Percentiles rank a stretch among this genome's conserved stretches.
These are phyloP conservation scores for Lachnum nothofagi DNA, from an alignment of 2,329 filamentous ascomycete species.

Conservation along the genomic window DNA sequence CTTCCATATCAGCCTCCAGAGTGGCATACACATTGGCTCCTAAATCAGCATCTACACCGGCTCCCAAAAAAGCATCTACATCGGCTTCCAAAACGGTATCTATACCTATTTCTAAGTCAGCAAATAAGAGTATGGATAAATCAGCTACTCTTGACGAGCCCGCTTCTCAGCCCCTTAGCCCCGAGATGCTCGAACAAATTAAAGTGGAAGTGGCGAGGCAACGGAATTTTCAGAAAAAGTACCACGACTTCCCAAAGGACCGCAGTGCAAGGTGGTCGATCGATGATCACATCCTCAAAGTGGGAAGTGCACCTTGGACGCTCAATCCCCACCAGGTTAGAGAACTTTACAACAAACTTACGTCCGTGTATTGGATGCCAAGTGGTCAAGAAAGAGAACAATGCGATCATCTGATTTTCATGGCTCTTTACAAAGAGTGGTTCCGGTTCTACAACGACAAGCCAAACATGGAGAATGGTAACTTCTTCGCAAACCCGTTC, in stretches of 20 bases:
- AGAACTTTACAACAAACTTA: neutral
- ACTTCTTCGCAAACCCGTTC: neutral
- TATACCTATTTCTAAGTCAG: no score
- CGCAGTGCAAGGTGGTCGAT: neutral
- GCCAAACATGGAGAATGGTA: neutral
- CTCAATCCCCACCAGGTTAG: neutral
- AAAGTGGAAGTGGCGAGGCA: neutral
- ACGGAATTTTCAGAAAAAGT: neutral
- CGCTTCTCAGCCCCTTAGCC: neutral
- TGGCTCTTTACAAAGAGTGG: neutral
- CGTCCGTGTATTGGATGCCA: neutral
- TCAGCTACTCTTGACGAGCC: no score
- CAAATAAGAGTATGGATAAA: no score
- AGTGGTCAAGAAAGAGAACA: neutral
- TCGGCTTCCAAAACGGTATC: no score
- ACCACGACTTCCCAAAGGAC: neutral
- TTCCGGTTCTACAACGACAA: neutral
- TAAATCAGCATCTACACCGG: no score
- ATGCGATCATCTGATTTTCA: neutral
- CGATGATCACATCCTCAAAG: neutral
- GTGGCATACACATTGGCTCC: no score
- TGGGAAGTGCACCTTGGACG: neutral
- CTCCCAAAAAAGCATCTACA: no score
- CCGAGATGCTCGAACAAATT: neutral
- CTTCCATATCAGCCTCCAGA: no score